Conservation (phyloP, 495 filamentous ascomycete genomes). For the Niebla homalea region DNA sequence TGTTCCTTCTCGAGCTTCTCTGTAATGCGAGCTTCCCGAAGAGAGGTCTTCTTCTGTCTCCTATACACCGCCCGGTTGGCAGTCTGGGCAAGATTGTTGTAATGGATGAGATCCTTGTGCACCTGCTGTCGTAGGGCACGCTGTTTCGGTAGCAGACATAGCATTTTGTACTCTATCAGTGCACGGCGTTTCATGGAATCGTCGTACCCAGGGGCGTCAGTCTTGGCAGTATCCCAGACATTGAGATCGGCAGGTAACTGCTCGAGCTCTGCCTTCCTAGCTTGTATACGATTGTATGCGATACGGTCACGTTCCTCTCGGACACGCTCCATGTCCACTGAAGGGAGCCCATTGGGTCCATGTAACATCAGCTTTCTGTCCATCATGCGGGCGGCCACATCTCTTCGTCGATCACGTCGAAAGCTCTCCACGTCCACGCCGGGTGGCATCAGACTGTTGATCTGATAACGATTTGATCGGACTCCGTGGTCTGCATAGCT, state of each 20-base stretch:
- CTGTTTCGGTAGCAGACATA: conserved; percentile 74
- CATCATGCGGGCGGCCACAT: conserved; percentile 77
- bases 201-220: conserved; percentile 56
- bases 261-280: conserved; percentile 71
- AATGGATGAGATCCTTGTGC: conserved; percentile 77
- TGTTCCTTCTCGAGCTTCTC: conserved; percentile 99
- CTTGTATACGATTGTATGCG: conserved; percentile 75
- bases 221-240: conserved; percentile 65
- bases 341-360: background rate
- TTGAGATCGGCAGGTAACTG: conserved; percentile 67
- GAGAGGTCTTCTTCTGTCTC: conserved; percentile 88
- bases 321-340: conserved; percentile 55
- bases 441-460: conserved; percentile 75
- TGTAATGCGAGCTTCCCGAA: conserved; percentile 92
- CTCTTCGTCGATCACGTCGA: conserved; percentile 69
- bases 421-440: conserved; percentile 69
- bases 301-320: conserved; percentile 76
- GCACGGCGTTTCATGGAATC: conserved; percentile 79
- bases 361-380: conserved; percentile 55
- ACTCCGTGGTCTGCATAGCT: conserved; percentile 64
- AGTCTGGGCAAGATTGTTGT: conserved; percentile 89
- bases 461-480: conserved; percentile 56
- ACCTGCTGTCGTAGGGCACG: conserved; percentile 71
- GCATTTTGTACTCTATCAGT: conserved; percentile 81
- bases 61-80: conserved; percentile 80